A percentile compares a stretch with the other conserved stretches of the same genome.
Evolutionary conservation across 371 early-diverging fungal species (phyloP).

Genomic region (Mucor irregularis): DNA sequence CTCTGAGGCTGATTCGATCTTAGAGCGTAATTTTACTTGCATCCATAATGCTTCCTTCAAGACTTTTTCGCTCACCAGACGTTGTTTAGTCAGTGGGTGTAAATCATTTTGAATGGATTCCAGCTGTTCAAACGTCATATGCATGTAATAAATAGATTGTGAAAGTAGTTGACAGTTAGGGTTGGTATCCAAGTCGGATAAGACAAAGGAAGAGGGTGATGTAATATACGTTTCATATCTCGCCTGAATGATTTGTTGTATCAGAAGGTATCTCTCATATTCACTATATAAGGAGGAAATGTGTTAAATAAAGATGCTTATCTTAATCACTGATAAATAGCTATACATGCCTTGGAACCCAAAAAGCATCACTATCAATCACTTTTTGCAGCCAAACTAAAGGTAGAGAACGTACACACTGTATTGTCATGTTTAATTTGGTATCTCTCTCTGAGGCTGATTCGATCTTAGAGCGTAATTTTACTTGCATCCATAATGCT

Average conservation of each 20-base stretch:
- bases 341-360: too few relatives aligned
- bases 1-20: constrained; percentile 48
- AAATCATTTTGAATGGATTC: constrained; percentile 40
- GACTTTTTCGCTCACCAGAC: constrained; percentile 32
- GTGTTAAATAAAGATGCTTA: neutral
- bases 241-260: constrained; percentile 41
- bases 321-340: too few relatives aligned
- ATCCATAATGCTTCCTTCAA: constrained; percentile 59
- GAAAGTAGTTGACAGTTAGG: constrained; percentile 26
- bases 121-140: constrained; percentile 61
- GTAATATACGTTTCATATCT: constrained; percentile 3
- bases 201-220: neutral
- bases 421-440: constrained; percentile 32
- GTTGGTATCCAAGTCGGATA: constrained; percentile 9
- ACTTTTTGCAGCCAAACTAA: too few relatives aligned
- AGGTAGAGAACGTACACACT: too few relatives aligned
- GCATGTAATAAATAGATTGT: constrained; percentile 51
- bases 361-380: too few relatives aligned
- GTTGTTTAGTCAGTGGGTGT: constrained; percentile 42
- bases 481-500: constrained; percentile 58
- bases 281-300: constrained; percentile 35
- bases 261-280: constrained; percentile 57
- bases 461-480: constrained; percentile 50
- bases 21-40: constrained; percentile 47
- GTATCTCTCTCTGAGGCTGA: constrained; percentile 39